A percentile compares a stretch with the other conserved stretches of the same genome.
These are phyloP conservation scores for Globisporangium uncinulatum DNA, from an alignment of 352 stramenopile species.

Conservation along the genomic window DNA sequence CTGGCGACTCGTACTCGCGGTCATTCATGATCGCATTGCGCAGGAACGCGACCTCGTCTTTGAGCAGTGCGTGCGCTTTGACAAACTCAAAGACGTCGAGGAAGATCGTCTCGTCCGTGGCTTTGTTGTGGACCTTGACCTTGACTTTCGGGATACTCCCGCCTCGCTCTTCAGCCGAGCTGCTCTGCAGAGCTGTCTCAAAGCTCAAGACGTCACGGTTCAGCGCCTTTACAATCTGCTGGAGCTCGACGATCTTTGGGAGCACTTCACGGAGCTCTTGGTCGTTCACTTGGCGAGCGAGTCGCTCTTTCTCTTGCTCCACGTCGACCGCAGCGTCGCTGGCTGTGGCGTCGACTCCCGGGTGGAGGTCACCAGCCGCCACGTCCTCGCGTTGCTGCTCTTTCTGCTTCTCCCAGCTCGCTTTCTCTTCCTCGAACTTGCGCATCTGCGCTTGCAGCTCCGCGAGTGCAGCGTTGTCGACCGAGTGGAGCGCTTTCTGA, in stretches of 20 bases:
- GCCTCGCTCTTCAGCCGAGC: slow-evolving; percentile 34
- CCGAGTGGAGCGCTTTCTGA: slow-evolving; percentile 74
- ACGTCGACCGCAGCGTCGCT: slow-evolving; percentile 26
- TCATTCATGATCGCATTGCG: slow-evolving; percentile 88
- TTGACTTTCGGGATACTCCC: slow-evolving; percentile 81
- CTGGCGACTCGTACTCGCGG: slow-evolving; percentile 82
- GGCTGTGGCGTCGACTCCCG: slow-evolving; percentile 26
- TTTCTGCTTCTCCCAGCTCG: slow-evolving; percentile 84
- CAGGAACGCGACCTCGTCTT: slow-evolving; percentile 87
- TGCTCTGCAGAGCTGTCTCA: slow-evolving; percentile 86
- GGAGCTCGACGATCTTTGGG: slow-evolving; percentile 90
- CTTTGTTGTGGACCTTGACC: slow-evolving; percentile 87
- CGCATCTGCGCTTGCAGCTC: slow-evolving; percentile 88
- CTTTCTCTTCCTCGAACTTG: slow-evolving; percentile 87
- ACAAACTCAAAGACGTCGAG: slow-evolving; percentile 93
- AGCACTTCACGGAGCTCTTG: slow-evolving; percentile 90
- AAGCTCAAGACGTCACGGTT: slow-evolving; percentile 91
- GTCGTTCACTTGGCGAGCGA: slow-evolving; percentile 81
- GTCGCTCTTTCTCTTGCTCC: slow-evolving; percentile 56
- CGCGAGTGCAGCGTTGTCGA: slow-evolving; percentile 64
- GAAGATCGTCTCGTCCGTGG: slow-evolving; percentile 88
- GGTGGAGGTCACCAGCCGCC: slow-evolving; percentile 4
- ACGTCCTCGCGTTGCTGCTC: slow-evolving; percentile 33
- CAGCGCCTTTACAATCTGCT: slow-evolving; percentile 88
- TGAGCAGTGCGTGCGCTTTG: slow-evolving; percentile 78